Base-by-base conservation (phyloP, 495 filamentous ascomycete genomes). In the Podospora fimiseda region DNA sequence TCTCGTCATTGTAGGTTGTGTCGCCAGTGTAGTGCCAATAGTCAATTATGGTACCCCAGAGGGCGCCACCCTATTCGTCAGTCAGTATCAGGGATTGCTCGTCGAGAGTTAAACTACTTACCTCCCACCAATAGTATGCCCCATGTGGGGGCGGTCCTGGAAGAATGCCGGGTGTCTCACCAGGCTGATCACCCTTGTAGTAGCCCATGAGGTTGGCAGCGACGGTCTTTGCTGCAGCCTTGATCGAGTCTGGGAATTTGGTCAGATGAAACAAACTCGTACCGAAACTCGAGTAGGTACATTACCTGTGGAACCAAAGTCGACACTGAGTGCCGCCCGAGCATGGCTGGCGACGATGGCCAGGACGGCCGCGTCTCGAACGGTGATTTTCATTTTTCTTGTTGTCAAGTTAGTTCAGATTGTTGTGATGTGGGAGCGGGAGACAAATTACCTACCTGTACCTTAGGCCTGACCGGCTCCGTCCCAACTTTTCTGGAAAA, bases 21-120 rank as follows among this genome's bases (percentile, higher is more conserved):
- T 89, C 85, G 37, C 78, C 78, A 2, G 86, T 87, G 65, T 76
- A 84, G 61, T 74, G 74, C 79, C 84, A 86, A 60, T 89, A 90
- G 57, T 89, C 81, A 19, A 89, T 73, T 65, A 85, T 63, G 13
- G 73, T 73, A 55, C 80, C 79, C 74, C 83, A 88, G 65, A 87
- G 75, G 23, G 75, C 79, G 52, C 80, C 83, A 43, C 81, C 67
- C 52, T 69, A 77, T 55, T 83, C 78, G 36, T 4, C 3, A 16
- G 11, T 11, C 14, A 24, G 20, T n/a, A 24, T 18, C 16, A n/a
- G 42, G 3, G 18, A 30, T 23, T 16, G 18, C 4, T 13, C 5
- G 5, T 23, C 40, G 11, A 11, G 33, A 20, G 14, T n/a, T n/a
- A n/a, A n/a, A 8, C n/a, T 3, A 47, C 48, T 21, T 41, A 30